phyloP scores from a whole-genome alignment of 2,329 filamentous ascomycete genomes.

The Tolypocladium cylindrosporum region DNA sequence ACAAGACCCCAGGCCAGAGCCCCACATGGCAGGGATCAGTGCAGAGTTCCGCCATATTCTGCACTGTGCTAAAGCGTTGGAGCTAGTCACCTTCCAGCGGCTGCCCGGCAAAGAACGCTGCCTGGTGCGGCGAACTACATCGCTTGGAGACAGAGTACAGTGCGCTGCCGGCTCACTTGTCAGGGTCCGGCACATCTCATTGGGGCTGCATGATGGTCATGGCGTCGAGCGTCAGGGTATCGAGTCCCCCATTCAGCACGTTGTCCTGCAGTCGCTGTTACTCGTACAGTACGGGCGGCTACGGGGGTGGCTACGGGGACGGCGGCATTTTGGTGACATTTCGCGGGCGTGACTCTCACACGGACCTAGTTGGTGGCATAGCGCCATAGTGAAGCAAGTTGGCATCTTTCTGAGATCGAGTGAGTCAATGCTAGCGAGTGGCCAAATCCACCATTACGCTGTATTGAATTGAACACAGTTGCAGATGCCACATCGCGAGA shows the following conservation, averaged over 20 bases:
- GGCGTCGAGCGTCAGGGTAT: not conserved
- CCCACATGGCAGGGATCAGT: slow-evolving; percentile 19
- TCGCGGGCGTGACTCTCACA: not conserved
- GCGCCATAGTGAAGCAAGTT: not conserved
- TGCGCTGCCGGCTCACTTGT: not conserved
- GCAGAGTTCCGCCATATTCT: not conserved
- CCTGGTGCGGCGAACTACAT: not conserved
- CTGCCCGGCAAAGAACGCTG: not conserved
- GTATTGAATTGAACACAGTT: not conserved
- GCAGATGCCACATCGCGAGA: not conserved
- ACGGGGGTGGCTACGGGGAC: not conserved
- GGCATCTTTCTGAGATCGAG: not conserved
- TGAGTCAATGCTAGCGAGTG: not conserved
- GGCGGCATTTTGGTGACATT: not conserved
- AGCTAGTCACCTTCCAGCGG: not conserved
- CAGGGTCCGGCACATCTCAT: not conserved
- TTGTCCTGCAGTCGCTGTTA: not conserved
- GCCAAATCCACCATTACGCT: not conserved
- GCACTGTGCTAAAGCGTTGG: slow-evolving; percentile 8
- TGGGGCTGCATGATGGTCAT: not conserved
- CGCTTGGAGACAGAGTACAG: not conserved
- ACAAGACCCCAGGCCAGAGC: not conserved
- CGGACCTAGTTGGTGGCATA: not conserved
- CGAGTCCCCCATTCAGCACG: not conserved
- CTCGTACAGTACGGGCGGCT: not conserved